These are phyloP conservation scores for Pelargonium nanum DNA, from an alignment of 345 rosid genomes.

Conservation along the genomic window DNA sequence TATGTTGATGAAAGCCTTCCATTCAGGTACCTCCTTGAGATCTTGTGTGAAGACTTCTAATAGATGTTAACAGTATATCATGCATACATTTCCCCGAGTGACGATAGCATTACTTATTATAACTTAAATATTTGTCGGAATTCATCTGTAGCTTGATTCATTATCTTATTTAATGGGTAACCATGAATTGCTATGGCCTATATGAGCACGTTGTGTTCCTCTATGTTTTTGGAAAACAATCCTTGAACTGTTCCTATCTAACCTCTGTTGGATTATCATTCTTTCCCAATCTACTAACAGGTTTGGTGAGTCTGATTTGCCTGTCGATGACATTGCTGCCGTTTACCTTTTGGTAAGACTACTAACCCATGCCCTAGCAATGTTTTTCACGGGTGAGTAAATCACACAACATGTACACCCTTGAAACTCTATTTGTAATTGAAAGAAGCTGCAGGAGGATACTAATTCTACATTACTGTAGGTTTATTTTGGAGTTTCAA, in stretches of 20 bases:
- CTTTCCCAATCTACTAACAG: slow-evolving; percentile 29
- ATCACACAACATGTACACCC: background rate
- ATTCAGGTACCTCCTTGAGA: slow-evolving; percentile 71
- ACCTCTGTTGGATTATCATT: background rate
- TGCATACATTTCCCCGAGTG: background rate
- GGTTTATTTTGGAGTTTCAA: slow-evolving; percentile 88
- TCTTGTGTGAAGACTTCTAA: too few relatives aligned
- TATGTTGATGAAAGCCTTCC: slow-evolving; percentile 92
- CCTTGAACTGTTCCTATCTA: background rate
- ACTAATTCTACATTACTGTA: slow-evolving; percentile 15
- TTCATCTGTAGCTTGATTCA: background rate
- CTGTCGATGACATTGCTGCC: slow-evolving; percentile 93
- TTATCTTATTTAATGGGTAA: too few relatives aligned
- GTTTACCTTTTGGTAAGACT: slow-evolving; percentile 74
- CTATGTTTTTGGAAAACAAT: background rate
- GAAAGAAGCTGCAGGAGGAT: slow-evolving; percentile 1
- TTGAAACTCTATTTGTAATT: background rate
- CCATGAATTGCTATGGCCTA: background rate
- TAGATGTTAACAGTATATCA: background rate
- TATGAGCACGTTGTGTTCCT: background rate
- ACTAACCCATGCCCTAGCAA: background rate
- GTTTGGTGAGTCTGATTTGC: slow-evolving; percentile 85
- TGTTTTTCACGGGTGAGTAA: background rate
- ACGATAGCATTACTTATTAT: background rate
- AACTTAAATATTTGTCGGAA: background rate